phyloP scores from a whole-genome alignment of 2,329 filamentous ascomycete species.

The Fusarium luffae region DNA sequence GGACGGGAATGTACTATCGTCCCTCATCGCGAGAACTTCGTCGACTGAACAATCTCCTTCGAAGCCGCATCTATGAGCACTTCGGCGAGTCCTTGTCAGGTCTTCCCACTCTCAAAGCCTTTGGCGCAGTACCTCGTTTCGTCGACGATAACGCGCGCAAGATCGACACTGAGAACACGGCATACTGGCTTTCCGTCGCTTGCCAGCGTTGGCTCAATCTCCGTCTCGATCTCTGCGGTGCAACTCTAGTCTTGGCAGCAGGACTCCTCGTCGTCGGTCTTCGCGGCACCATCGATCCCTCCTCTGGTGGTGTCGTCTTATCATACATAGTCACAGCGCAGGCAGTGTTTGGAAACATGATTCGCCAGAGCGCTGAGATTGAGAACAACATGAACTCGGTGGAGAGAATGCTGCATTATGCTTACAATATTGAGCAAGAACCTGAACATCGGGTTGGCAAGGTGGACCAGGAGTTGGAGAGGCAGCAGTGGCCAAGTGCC shows the following conservation, averaged over 20 bases:
- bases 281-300: conserved; percentile 20
- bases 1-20: conserved; percentile 30
- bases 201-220: conserved; percentile 27
- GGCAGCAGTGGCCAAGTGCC: background rate
- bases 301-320: conserved; percentile 23
- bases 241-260: background rate
- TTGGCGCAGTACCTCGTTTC: conserved; percentile 19
- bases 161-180: conserved; percentile 25
- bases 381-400: conserved; percentile 98
- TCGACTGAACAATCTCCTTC: conserved; percentile 19
- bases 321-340: conserved; percentile 54
- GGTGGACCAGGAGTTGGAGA: conserved; percentile 1
- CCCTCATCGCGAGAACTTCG: conserved; percentile 21
- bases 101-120: conserved; percentile 21
- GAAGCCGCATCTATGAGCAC: conserved; percentile 32
- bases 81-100: conserved; percentile 23
- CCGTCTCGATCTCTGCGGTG: conserved; percentile 16
- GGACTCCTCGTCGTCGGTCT: conserved; percentile 24
- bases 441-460: background rate
- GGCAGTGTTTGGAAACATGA: conserved; percentile 69
- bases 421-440: conserved; percentile 60
- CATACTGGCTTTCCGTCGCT: conserved; percentile 21
- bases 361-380: conserved; percentile 60
- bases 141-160: conserved; percentile 14
- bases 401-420: conserved; percentile 91